Evolutionary conservation across 75 land plant species (phyloP), one percentile per base, ranked within the genome.

Genomic region (Larix kaempferi): DNA sequence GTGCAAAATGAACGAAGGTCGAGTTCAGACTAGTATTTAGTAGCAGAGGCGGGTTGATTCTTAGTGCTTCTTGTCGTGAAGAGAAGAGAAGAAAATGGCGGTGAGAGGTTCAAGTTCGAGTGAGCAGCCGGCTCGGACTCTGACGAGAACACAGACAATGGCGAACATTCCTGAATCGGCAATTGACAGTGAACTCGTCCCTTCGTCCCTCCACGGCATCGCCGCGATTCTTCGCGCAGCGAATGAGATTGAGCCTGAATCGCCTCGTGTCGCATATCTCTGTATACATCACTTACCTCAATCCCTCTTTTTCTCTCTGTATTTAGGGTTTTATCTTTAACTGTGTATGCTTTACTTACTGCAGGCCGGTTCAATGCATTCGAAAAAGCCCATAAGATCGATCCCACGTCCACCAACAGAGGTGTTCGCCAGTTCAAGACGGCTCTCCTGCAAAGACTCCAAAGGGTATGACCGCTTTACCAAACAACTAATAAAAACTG

Each of bases 171-270:
- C 74, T 17, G 80, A 78, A 60, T 49, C 54, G 54, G 60, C 77
- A 37, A 76, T 85, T 55, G 98, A 98, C 82, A 91, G 92, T 61
- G 98, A 95, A 82, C 79, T 91, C 56, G 99, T 98, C 25, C 99
- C 99, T 0, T 88, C 98, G 6, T 88, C 95, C 0, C 88, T 98
- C 8, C 84, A 88, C 23, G 58, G 80, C 35, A 90, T 98, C 72
- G 96, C 91, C 15, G 92, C 98, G 66, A 90, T 98, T 33, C 91
- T 98, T 27, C 98, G 99, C n/a, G 98, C 95, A 3, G 99, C 99
- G 41, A 93, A 95, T 57, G 98, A 98, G 79, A 81, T 95, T 58
- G 90, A 98, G 77, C 29, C 60, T 7, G 76, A 82, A 0, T 83
- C 88, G 54, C 92, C 94, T 0, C 82, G 98, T 8, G 98, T 98